phyloP scores from a whole-genome alignment of 1,284 basidiomycete species.

The Rhodotorula sp. region DNA sequence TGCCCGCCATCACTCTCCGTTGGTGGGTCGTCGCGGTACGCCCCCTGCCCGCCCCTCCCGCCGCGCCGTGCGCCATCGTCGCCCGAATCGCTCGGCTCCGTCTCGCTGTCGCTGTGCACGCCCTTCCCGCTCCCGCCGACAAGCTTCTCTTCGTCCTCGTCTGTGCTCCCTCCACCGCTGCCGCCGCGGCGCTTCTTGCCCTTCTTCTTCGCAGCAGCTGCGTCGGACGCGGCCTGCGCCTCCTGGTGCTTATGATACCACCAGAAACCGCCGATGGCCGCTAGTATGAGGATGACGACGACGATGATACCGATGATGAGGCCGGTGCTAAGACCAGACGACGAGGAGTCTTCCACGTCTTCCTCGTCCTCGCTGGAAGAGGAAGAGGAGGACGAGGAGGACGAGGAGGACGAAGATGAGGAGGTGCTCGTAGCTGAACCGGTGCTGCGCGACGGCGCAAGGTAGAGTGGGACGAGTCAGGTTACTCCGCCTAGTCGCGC shows the following conservation, averaged over 20 bases:
- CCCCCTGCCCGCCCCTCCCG: background rate
- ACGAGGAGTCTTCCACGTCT: background rate
- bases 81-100: background rate
- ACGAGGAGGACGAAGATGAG: background rate
- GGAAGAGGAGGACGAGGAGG: background rate
- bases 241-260: background rate
- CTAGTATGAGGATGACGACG: slow-evolving; percentile 9
- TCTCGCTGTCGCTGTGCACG: background rate
- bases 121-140: slow-evolving; percentile 2
- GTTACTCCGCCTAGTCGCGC: too few species aligned
- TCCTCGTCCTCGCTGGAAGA: background rate
- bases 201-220: background rate
- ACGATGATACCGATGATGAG: background rate
- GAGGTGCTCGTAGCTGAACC: background rate
- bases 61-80: background rate
- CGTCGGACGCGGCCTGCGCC: background rate
- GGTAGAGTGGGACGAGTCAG: background rate
- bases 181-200: background rate
- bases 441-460: background rate
- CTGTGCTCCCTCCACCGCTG: too few species aligned
- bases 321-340: background rate
- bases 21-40: slow-evolving; percentile 5
- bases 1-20: background rate
- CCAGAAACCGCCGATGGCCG: background rate
- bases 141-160: slow-evolving; percentile 14